Base-by-base conservation (phyloP, 345 rosid genomes). In the Aquilaria sinensis region DNA sequence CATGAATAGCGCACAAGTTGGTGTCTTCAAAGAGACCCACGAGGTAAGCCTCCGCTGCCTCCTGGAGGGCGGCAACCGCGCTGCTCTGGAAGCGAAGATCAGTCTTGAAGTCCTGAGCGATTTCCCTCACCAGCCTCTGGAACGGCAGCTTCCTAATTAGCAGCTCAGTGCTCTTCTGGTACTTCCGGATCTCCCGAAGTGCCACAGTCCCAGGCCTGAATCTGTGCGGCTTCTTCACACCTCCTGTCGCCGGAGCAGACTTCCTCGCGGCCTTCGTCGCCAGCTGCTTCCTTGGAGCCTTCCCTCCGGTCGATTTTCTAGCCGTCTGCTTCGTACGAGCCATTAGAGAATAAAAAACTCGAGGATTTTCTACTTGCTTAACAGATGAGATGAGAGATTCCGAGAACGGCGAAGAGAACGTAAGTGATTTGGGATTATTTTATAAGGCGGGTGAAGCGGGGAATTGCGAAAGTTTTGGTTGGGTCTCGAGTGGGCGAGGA, bases 321-420 rank as follows among this genome's bases (percentile, higher is more conserved):
- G 86, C 81, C 37, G 81, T 82, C 60, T 82, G 81, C 75, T 82
- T 82, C 0, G 86, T 82, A 43, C 86, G 84, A 66, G 86, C 86
- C 86, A 82, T 82, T 56, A 33, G 13, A 10, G 31, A 37, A 48
- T 12, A 2, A 31, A 34, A 6, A 54, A 32, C 7, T 9, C 31
- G 30, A 48, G 31, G 10, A 0, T 5, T 29, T 7, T 48, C 7
- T 53, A 12, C 33, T 56, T 48, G 23, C 49, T 2, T 37, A 32
- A 1, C 12, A 1, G 31, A 57, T 51, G 56, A 14, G 34, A 31
- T 0, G 11, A 1, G 1, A 30, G 7, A 2, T 14, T 7, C 9
- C 14, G 9, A 8, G 14, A 32, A 31, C 1, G 49, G 0, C 1
- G 33, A 32, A 5, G 4, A 3, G 0, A 2, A 1, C 43, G 43